Evolutionary conservation across 495 filamentous ascomycete genomes (phyloP).

Genomic region (Penicillium coprophilum): DNA sequence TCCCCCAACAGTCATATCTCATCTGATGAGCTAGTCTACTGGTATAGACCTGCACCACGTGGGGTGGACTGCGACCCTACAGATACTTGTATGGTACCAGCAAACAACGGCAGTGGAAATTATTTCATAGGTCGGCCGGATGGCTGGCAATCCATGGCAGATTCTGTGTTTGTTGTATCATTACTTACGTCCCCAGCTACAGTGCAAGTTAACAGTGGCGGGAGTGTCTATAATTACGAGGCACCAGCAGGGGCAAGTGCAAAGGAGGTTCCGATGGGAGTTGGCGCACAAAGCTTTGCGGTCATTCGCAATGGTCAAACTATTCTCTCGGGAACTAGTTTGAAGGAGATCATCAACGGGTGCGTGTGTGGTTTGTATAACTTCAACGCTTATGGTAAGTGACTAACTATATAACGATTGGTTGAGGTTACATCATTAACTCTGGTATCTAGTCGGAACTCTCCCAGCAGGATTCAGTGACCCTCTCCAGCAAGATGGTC

Average conservation of each 20-base stretch:
- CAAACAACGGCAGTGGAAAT: conserved; percentile 37
- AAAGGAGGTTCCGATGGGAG: conserved; percentile 48
- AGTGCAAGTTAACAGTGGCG: conserved; percentile 48
- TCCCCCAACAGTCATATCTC: conserved; percentile 32
- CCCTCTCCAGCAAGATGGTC: conserved; percentile 41
- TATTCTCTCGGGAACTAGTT: conserved; percentile 49
- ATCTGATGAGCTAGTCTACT: conserved; percentile 46
- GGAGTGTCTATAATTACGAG: conserved; percentile 25
- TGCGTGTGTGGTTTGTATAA: conserved; percentile 51
- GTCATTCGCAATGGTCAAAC: conserved; percentile 42
- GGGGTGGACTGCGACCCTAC: conserved; percentile 32
- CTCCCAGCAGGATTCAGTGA: conserved; percentile 46
- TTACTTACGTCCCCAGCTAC: conserved; percentile 48
- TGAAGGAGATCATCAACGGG: conserved; percentile 48
- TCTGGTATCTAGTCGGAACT: conserved; percentile 33
- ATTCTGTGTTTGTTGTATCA: conserved; percentile 55
- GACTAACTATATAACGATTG: not conserved
- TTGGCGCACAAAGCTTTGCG: conserved; percentile 51
- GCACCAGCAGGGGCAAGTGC: conserved; percentile 52
- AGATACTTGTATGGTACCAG: conserved; percentile 37
- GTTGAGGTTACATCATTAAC: not conserved
- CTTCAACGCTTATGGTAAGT: conserved; percentile 55
- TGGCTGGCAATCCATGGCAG: conserved; percentile 47
- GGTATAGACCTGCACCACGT: conserved; percentile 46
- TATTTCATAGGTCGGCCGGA: conserved; percentile 54